Evolutionary conservation across 768 basidiomycete genomes (phyloP), one percentile per base, ranked within the genome.

Genomic region (Sutorius australiensis): DNA sequence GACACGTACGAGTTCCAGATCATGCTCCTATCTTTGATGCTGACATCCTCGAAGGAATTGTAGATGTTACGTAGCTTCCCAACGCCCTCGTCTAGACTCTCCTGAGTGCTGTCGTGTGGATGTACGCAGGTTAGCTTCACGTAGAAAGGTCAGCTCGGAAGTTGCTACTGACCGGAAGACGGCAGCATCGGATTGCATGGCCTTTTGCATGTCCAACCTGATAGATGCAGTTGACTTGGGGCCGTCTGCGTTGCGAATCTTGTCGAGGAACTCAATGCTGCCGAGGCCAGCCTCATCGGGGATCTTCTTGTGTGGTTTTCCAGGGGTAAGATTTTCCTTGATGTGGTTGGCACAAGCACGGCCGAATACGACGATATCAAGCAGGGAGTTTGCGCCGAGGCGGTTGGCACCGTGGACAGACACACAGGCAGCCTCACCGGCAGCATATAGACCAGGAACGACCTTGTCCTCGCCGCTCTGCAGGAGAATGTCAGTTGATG

Each of bases 361-460:
- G 62, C 97, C 97, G 64, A 98, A 99, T 60, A 98, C 97, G 71
- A 98, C 97, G 61, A 98, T 97, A 71, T 98, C 97, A 61, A 99
- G 78, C 27, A 99, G 85, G 19, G 97, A 99, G 80, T 99, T 99
- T 67, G 97, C 97, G 63, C 97, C 97, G 49, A 99, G 88, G 73
- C 97, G 94, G 78, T 99, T 99, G 59, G 97, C 97, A 58, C 97
- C 97, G 64, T 99, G 97, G 17, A 99, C 97, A 17, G 97, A 99
- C 31, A 98, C 97, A 61, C 92, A 98, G 7, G 97, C 97, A 49
- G 95, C 97, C 75, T 99, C 97, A 61, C 97, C 97, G 55, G 97
- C 97, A 54, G 97, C 97, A 72, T 98, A 99, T 3, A 99, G 78
- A 60, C 97, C 97, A 49, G 95, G 94, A 30, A 99, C 97, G 53